Conservation (phyloP, 2,329 filamentous ascomycete species). For the Cladophialophora bantiana region DNA sequence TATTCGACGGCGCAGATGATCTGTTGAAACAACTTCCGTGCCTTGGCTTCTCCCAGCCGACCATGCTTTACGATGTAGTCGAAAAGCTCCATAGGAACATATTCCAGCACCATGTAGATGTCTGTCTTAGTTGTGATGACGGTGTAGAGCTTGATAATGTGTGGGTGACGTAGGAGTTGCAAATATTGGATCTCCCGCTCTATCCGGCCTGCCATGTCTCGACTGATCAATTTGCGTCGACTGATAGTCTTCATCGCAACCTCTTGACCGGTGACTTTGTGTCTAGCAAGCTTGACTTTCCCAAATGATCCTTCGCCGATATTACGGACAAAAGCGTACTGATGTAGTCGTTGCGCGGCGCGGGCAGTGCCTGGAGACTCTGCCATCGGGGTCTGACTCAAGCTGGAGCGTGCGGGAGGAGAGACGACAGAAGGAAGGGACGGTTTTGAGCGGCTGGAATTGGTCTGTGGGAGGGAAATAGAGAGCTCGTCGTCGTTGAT, state of each 20-base stretch:
- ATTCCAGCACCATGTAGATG: constrained; percentile 99
- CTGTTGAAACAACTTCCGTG: constrained; percentile 98
- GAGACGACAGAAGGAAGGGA: constrained; percentile 39
- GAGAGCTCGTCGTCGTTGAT: constrained; percentile 50
- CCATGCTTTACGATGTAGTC: constrained; percentile 97
- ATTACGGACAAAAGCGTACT: constrained; percentile 89
- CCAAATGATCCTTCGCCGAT: constrained; percentile 97
- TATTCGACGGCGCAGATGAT: constrained; percentile 99
- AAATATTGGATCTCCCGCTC: constrained; percentile 98
- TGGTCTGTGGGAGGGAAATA: constrained; percentile 45
- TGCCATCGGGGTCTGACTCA: constrained; percentile 39
- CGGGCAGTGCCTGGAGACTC: constrained; percentile 57
- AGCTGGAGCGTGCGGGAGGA: constrained; percentile 33
- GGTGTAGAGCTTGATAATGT: constrained; percentile 99
- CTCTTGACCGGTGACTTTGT: constrained; percentile 90
- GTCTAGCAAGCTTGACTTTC: constrained; percentile 96
- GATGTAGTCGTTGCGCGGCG: constrained; percentile 83
- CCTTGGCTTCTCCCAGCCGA: constrained; percentile 86
- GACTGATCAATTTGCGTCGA: constrained; percentile 91
- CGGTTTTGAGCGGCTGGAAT: constrained; percentile 38
- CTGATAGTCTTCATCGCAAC: constrained; percentile 98
- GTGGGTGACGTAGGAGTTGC: constrained; percentile 91
- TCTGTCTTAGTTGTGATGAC: constrained; percentile 94
- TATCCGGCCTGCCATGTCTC: constrained; percentile 97
- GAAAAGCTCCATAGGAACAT: constrained; percentile 94